Conservation (phyloP, 352 stramenopile genomes). For the Paralagenidium karlingii region DNA sequence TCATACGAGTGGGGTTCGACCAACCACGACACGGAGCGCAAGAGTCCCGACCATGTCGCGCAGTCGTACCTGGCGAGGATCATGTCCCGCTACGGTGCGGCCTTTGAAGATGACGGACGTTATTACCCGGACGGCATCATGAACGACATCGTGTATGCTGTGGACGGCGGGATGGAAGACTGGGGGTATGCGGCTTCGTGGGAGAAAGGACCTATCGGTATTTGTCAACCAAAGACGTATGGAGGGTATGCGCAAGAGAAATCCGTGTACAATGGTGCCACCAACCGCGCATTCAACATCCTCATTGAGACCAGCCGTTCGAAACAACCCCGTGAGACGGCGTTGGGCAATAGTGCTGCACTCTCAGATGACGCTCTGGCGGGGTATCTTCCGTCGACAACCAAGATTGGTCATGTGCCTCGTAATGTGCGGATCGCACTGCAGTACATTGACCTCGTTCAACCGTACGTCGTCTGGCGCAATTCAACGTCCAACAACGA, state of each 20-base stretch:
- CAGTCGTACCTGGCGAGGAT: constrained; percentile 47
- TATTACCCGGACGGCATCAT: constrained; percentile 82
- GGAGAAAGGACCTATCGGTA: constrained; percentile 62
- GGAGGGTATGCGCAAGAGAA: constrained; percentile 84
- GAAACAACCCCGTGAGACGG: constrained; percentile 67
- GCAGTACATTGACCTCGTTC: constrained; percentile 89
- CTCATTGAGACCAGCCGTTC: constrained; percentile 90
- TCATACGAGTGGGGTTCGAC: constrained; percentile 97
- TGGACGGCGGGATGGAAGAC: constrained; percentile 97
- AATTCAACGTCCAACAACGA: no score
- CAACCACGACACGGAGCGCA: constrained; percentile 70
- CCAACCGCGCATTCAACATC: constrained; percentile 93
- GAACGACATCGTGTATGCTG: constrained; percentile 95
- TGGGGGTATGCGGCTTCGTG: constrained; percentile 91
- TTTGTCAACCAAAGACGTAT: constrained; percentile 82
- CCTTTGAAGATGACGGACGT: constrained; percentile 45
- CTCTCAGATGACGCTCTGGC: constrained; percentile 55
- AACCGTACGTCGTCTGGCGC: constrained; percentile 89
- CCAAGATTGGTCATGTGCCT: constrained; percentile 92
- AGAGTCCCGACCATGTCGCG: constrained; percentile 64
- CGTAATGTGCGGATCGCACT: constrained; percentile 93
- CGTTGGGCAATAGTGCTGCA: constrained; percentile 67
- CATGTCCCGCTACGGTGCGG: constrained; percentile 54
- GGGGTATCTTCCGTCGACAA: constrained; percentile 9
- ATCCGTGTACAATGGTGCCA: constrained; percentile 89